Base-by-base conservation (phyloP, 169 alveolate genomes). In the Plasmodium vinckei region DNA sequence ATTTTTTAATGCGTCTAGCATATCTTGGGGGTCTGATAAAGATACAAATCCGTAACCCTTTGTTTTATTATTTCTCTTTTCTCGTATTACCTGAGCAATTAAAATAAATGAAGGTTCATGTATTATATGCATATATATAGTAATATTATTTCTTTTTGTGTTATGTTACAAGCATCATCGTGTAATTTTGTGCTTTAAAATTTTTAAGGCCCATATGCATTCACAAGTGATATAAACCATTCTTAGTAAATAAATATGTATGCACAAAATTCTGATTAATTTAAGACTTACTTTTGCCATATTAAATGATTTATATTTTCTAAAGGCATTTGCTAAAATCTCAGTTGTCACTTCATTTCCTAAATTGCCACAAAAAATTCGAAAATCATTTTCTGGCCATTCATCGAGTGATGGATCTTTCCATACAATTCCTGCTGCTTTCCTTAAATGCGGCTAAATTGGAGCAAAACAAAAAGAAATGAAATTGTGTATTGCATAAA, bases 271-370 rank as follows among this genome's bases (percentile, higher is more conserved):
- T 51, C 60, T 71, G 82, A 57, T 87, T 42, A 33, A 61, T 21
- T 56, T 70, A 46, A 13, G 15, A 47, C 60, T 25, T 60, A 92
- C 94, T 59, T 84, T 89, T 13, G 96, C 96, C 92, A 96, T 96
- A n/a, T 94, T 98, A 92, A 99, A 97, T 25, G 99, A 96, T 15
- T 96, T 95, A 91, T 97, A 99, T 91, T 98, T 97, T 70, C 97
- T 96, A 89, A 99, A 99, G 0, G 99, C 98, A 84, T 96, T 98
- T 15, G 99, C 97, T 64, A 99, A 93, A n/a, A 97, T 95, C 61
- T 98, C 99, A 67, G 97, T 99, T 42, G 98, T 96, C 15, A 99
- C 99, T 86, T 98, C 99, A 79, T 97, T 98, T 10, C 99, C 99
- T 64, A 99, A 89, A 93, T 99, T 98, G 10, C 99, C 99, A 79